Conservation (phyloP, 139 green algal species). For the Parachlorella kessleri region DNA sequence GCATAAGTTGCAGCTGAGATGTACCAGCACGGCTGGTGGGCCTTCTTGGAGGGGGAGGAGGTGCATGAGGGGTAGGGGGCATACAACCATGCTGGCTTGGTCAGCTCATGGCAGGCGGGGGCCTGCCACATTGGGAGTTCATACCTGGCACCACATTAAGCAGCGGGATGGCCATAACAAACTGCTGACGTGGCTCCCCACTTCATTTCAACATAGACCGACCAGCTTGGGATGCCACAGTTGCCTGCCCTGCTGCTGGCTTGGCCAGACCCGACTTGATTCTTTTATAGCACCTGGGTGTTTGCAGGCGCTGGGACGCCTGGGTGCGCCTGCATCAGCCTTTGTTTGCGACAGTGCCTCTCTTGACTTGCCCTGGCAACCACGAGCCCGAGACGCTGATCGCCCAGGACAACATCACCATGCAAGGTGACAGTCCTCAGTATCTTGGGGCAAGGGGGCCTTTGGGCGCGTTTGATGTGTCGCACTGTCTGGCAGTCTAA, state of each 20-base stretch:
- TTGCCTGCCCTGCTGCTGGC: too few relatives aligned
- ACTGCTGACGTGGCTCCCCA: neutral
- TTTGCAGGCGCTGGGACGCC: constrained; percentile 11
- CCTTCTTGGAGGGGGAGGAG: neutral
- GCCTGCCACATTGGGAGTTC: neutral
- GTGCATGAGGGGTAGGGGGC: neutral
- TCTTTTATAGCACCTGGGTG: neutral
- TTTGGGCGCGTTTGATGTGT: neutral
- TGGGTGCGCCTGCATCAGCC: neutral
- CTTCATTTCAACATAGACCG: neutral
- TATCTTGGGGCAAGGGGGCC: neutral
- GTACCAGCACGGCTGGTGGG: neutral
- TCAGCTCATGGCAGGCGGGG: neutral
- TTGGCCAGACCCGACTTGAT: neutral
- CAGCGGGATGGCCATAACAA: too few relatives aligned
- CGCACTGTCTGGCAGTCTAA: neutral
- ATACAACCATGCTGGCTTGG: neutral
- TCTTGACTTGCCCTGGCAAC: neutral
- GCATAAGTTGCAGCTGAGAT: too few relatives aligned
- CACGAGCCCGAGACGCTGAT: neutral
- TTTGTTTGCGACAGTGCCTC: neutral
- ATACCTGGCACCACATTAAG: neutral
- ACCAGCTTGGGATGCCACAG: neutral
- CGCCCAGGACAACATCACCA: neutral
- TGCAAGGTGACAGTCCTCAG: neutral